phyloP scores from a whole-genome alignment of 148 eudicot genomes.

The Arbutus unedo region DNA sequence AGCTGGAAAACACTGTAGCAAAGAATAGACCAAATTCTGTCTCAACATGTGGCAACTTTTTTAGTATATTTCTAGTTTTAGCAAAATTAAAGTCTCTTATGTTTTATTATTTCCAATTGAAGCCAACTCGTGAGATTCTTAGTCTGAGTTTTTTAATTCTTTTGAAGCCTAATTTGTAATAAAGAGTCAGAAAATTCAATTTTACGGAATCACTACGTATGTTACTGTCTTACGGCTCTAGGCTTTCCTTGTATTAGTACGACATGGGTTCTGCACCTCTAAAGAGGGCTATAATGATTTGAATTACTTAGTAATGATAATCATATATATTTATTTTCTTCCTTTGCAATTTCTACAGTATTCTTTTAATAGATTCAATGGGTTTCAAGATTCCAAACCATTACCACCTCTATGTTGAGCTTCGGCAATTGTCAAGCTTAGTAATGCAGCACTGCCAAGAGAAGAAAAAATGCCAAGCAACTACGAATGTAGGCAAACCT shows the following conservation, averaged over 20 bases:
- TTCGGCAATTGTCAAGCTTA: neutral
- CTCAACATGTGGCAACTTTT: neutral
- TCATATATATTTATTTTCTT: neutral
- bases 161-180: neutral
- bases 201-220: neutral
- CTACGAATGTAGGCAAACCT: neutral
- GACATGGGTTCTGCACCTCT: neutral
- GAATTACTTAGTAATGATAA: neutral
- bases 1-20: neutral
- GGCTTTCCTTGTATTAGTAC: neutral
- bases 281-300: neutral
- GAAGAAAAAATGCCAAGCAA: slow-evolving; percentile 4
- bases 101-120: neutral
- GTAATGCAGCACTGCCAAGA: neutral
- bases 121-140: neutral
- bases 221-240: too few relatives aligned
- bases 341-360: too few relatives aligned
- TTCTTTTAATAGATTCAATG: neutral
- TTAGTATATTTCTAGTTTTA: neutral
- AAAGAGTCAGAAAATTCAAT: neutral
- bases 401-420: neutral
- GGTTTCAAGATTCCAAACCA: neutral
- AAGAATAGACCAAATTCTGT: neutral
- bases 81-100: neutral
- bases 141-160: too few relatives aligned